A percentile compares a stretch with the other conserved stretches of the same genome.
These are phyloP conservation scores for Poa annua DNA, from an alignment of 176 grass and related monocot genomes.

Conservation along the genomic window DNA sequence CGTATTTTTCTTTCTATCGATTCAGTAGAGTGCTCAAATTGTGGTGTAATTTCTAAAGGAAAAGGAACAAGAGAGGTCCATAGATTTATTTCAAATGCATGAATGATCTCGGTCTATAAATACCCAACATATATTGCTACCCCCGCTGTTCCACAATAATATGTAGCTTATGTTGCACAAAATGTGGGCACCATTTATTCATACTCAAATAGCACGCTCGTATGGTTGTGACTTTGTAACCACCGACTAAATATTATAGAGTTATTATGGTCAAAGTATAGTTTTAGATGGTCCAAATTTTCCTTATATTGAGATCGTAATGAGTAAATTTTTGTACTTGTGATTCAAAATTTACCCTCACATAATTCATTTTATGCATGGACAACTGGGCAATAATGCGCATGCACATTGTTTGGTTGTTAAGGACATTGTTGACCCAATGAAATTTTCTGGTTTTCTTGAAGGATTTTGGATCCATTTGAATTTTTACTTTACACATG, in stretches of 20 bases:
- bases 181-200: too few species aligned
- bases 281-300: too few species aligned
- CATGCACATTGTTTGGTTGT: background rate
- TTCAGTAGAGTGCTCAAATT: background rate
- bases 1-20: background rate
- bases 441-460: background rate
- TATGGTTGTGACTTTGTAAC: too few species aligned
- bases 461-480: background rate
- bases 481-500: background rate
- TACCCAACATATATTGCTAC: background rate
- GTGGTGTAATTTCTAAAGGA: background rate
- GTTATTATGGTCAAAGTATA: too few species aligned
- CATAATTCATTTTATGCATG: background rate
- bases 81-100: background rate
- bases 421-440: background rate
- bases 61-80: background rate
- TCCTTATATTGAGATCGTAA: too few species aligned
- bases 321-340: background rate
- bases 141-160: too few species aligned
- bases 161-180: too few species aligned
- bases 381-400: background rate
- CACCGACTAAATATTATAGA: too few species aligned
- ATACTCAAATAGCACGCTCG: too few species aligned
- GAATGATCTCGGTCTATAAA: background rate
- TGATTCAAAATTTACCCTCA: background rate